Evolutionary conservation across 2,329 filamentous ascomycete species (phyloP).

Genomic region (Penicillium digitatum): DNA sequence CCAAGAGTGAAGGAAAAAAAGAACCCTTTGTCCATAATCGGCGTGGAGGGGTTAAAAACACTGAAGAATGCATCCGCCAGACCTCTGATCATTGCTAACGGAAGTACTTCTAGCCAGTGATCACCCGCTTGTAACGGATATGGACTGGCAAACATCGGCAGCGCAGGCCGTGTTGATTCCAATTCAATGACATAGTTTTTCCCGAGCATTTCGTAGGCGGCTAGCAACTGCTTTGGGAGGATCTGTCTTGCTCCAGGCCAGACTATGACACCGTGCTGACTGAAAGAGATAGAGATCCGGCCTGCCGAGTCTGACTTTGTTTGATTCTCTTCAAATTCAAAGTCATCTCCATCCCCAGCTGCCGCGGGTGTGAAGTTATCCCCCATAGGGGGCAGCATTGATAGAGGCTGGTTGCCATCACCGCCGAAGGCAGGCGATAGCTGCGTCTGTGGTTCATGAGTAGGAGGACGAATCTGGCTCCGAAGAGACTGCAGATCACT

Average conservation of each 20-base stretch:
- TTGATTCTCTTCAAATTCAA: slow-evolving; percentile 29
- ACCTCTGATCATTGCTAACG: slow-evolving; percentile 49
- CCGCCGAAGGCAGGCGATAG: slow-evolving; percentile 14
- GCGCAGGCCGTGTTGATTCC: slow-evolving; percentile 46
- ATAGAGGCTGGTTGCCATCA: slow-evolving; percentile 5
- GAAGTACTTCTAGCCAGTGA: slow-evolving; percentile 47
- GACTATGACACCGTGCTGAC: slow-evolving; percentile 49
- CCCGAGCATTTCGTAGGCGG: slow-evolving; percentile 38
- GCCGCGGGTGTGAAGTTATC: slow-evolving; percentile 29
- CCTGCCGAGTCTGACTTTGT: slow-evolving; percentile 31
- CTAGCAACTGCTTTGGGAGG: slow-evolving; percentile 43
- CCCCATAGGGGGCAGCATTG: slow-evolving; percentile 13
- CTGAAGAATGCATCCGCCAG: slow-evolving; percentile 53
- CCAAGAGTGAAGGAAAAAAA: slow-evolving; percentile 51
- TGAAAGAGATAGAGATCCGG: slow-evolving; percentile 47
- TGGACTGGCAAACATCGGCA: slow-evolving; percentile 42
- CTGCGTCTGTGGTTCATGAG: slow-evolving; percentile 17
- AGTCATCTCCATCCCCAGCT: slow-evolving; percentile 26
- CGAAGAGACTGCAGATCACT: slow-evolving; percentile 33
- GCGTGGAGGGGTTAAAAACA: slow-evolving; percentile 53
- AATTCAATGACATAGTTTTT: slow-evolving; percentile 50
- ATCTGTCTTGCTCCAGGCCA: slow-evolving; percentile 48
- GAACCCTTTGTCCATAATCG: slow-evolving; percentile 51
- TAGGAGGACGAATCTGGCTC: slow-evolving; percentile 23
- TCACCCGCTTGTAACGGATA: slow-evolving; percentile 35